Evolutionary conservation across 78 protist genomes (phyloP).

Genomic region (Capsaspora owczarzaki): DNA sequence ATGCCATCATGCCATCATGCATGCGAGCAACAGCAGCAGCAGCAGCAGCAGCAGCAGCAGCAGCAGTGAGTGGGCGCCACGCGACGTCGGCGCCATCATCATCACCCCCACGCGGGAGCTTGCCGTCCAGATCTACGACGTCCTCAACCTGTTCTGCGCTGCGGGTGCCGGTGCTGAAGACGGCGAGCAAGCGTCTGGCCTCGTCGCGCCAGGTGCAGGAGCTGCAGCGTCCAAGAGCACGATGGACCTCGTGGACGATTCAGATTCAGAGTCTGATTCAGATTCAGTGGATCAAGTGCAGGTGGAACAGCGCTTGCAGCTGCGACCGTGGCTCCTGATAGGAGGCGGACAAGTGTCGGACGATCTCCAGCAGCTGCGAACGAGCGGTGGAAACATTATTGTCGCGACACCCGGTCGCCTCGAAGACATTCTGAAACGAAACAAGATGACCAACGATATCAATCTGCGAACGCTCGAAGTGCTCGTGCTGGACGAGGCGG

Average conservation of each 20-base stretch:
- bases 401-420: conserved; percentile 74
- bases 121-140: conserved; percentile 84
- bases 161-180: no score
- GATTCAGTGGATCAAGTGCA: no score
- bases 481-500: conserved; percentile 78
- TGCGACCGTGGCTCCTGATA: conserved; percentile 53
- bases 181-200: no score
- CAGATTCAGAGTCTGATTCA: no score
- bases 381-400: conserved; percentile 65
- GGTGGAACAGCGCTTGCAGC: no score
- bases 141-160: no score
- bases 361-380: conserved; percentile 15
- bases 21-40: no score
- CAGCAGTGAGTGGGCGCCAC: conserved; percentile 43
- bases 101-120: conserved; percentile 88
- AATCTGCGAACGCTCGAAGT: neutral
- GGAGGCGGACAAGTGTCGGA: conserved; percentile 79
- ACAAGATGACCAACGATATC: neutral
- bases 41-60: no score
- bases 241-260: no score
- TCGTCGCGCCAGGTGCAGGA: neutral
- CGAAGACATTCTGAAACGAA: conserved; percentile 26
- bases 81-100: conserved; percentile 68
- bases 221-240: no score
- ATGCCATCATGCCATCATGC: no score